phyloP scores from a whole-genome alignment of 345 rosid species.

The Mallotus nudiflorus region DNA sequence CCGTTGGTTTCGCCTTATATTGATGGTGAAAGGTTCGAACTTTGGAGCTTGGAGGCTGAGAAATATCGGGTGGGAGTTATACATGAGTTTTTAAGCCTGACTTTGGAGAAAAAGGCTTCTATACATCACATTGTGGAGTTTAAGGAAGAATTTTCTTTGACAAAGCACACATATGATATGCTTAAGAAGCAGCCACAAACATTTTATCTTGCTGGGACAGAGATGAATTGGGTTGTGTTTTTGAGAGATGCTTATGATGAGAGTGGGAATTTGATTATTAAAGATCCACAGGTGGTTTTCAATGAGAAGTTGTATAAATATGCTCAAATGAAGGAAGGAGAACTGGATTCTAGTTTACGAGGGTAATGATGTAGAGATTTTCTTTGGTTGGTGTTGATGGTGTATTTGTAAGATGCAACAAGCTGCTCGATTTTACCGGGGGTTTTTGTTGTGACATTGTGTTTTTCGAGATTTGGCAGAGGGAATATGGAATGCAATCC shows the following conservation, averaged over 20 bases:
- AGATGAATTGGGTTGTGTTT: constrained; percentile 93
- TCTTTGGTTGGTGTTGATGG: neutral
- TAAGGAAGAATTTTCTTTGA: constrained; percentile 86
- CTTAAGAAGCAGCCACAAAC: constrained; percentile 68
- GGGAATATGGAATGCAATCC: neutral
- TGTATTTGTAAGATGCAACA: neutral
- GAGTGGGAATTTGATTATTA: constrained; percentile 52
- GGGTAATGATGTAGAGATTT: constrained; percentile 13
- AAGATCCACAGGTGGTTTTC: constrained; percentile 79
- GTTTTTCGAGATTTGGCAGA: neutral
- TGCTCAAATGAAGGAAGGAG: constrained; percentile 53
- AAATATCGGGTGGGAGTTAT: constrained; percentile 78
- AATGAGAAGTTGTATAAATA: constrained; percentile 56
- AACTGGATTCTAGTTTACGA: constrained; percentile 13
- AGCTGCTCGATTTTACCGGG: neutral
- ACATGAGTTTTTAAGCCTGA: constrained; percentile 89
- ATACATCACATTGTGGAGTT: constrained; percentile 93
- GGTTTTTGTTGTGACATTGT: neutral
- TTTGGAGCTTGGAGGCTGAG: constrained; percentile 88
- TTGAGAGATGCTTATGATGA: constrained; percentile 63
- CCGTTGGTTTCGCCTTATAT: constrained; percentile 86
- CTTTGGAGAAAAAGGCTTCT: constrained; percentile 82
- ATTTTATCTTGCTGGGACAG: constrained; percentile 88
- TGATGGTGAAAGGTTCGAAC: constrained; percentile 58
- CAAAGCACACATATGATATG: constrained; percentile 82